Conservation (phyloP, 202 grass and related monocot species). For the Setaria viridis region DNA sequence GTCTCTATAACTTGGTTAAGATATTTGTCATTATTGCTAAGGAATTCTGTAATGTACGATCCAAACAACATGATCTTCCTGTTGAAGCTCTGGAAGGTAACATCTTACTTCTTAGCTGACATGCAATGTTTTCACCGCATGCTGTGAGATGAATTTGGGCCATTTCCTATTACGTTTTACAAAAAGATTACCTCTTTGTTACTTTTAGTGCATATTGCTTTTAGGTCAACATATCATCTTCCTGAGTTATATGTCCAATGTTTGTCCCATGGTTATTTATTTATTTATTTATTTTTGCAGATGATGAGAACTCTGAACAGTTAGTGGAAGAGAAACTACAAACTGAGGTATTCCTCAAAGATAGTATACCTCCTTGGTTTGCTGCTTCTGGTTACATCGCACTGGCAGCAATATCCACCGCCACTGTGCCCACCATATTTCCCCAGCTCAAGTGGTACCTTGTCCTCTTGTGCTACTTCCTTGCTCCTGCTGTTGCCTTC, state of each 20-base stretch:
- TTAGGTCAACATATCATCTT: conserved; percentile 10
- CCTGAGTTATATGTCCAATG: background rate
- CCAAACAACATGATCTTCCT: conserved; percentile 38
- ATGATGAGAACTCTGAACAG: conserved; percentile 47
- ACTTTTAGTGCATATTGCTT: background rate
- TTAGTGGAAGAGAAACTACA: conserved; percentile 57
- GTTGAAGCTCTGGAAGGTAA: conserved; percentile 53
- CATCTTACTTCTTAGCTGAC: background rate
- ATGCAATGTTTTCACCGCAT: background rate
- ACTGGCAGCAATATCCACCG: conserved; percentile 70
- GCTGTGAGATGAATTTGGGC: background rate
- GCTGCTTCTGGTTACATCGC: conserved; percentile 70
- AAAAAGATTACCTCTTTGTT: background rate
- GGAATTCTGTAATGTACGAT: conserved; percentile 52
- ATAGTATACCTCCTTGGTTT: conserved; percentile 74
- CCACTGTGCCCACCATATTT: conserved; percentile 78
- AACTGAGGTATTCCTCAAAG: conserved; percentile 75
- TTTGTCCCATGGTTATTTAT: background rate
- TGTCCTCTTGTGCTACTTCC: conserved; percentile 71
- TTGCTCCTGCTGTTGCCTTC: conserved; percentile 89
- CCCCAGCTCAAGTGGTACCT: conserved; percentile 92
- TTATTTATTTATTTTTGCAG: conserved; percentile 44
- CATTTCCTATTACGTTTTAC: background rate
- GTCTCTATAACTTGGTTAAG: conserved; percentile 90
- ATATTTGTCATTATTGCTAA: conserved; percentile 64